Evolutionary conservation across 805 yeast genomes (phyloP).

Genomic region (Priceomyces carsonii): DNA sequence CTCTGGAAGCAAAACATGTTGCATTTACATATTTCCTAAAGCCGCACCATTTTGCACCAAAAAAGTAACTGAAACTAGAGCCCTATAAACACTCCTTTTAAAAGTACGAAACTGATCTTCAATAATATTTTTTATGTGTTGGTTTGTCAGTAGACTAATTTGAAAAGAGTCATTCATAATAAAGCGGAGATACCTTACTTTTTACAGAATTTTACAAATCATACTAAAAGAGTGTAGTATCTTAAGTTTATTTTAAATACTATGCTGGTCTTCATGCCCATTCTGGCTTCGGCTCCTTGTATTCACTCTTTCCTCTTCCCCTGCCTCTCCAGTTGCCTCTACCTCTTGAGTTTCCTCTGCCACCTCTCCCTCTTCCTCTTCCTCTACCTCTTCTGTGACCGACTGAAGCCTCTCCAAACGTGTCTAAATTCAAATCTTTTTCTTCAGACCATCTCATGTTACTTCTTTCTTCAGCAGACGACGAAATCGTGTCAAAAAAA

Average conservation of each 20-base stretch:
- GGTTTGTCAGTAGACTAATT: too few species aligned
- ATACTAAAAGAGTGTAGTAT: too few species aligned
- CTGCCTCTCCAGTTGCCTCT: constrained; percentile 19
- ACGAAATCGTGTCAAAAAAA: constrained; percentile 84
- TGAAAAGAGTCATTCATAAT: too few species aligned
- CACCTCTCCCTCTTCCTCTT: constrained; percentile 19
- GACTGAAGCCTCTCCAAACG: constrained; percentile 74
- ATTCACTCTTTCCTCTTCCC: constrained; percentile 18
- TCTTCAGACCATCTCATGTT: constrained; percentile 71
- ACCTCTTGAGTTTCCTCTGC: constrained; percentile 14
- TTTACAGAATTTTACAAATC: not conserved
- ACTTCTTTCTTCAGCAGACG: constrained; percentile 54
- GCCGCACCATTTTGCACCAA: too few species aligned
- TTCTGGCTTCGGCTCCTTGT: constrained; percentile 23
- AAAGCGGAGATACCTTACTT: too few species aligned
- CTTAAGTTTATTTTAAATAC: too few species aligned
- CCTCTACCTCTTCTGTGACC: constrained; percentile 46
- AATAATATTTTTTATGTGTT: too few species aligned
- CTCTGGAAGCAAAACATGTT: too few species aligned
- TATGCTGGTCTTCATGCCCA: too few species aligned
- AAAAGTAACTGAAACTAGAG: not conserved
- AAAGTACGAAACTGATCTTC: too few species aligned
- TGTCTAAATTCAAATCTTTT: constrained; percentile 70
- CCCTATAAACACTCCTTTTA: not conserved
- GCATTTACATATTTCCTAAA: too few species aligned